Conservation (phyloP, 208 protist genomes). For the Vickermania spadyakhi region DNA sequence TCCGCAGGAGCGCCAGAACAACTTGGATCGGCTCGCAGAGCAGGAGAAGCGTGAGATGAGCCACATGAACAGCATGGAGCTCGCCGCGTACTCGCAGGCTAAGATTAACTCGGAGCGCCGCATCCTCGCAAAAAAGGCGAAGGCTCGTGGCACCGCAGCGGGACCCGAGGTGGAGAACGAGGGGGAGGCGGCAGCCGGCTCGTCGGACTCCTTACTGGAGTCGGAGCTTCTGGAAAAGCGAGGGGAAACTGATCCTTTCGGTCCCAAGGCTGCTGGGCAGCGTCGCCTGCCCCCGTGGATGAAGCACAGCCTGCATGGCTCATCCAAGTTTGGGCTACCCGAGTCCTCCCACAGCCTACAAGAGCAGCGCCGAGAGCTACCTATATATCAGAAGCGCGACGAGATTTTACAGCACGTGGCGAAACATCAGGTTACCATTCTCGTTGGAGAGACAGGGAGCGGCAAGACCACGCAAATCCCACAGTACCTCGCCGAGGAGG, state of each 20-base stretch:
- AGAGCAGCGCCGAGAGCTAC: constrained; percentile 82
- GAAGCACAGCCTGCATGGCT: constrained; percentile 57
- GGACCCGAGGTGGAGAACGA: constrained; percentile 4
- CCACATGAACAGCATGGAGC: constrained; percentile 73
- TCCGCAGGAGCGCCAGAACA: constrained; percentile 71
- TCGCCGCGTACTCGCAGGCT: constrained; percentile 56
- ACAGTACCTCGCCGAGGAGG: constrained; percentile 92
- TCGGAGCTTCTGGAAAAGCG: constrained; percentile 50
- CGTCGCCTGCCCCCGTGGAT: constrained; percentile 77
- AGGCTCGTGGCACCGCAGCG: constrained; percentile 19
- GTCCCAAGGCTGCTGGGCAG: constrained; percentile 26
- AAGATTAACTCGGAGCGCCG: constrained; percentile 75
- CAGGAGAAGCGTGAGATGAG: constrained; percentile 34
- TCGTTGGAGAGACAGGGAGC: constrained; percentile 94
- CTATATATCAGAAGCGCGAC: constrained; percentile 93
- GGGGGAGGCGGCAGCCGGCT: constrained; percentile 5
- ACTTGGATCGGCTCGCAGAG: constrained; percentile 52
- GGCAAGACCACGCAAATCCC: constrained; percentile 98
- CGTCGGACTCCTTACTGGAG: constrained; percentile 21
- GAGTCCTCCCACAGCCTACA: constrained; percentile 44
- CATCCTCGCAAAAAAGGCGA: constrained; percentile 34
- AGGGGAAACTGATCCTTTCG: constrained; percentile 50
- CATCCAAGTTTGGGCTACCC: constrained; percentile 56
- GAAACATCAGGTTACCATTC: constrained; percentile 76
- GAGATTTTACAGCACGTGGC: constrained; percentile 85